Conservation (phyloP, 139 green algal genomes). For the Haematococcus sp. region DNA sequence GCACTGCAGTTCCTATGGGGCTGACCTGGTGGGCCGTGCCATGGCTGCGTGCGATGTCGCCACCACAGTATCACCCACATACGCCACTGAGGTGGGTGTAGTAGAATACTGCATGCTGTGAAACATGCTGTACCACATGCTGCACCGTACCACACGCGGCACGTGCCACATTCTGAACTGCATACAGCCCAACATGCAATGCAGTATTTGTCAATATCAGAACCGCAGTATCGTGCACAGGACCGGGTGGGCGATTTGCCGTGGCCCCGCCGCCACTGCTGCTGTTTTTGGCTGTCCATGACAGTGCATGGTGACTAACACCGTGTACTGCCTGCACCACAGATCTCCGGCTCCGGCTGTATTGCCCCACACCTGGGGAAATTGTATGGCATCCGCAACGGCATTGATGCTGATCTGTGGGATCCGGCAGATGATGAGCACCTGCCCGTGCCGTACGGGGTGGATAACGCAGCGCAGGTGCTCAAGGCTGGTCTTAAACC, state of each 20-base stretch:
- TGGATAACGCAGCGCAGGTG: not conserved
- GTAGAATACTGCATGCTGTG: not conserved
- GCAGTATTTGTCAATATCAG: no score
- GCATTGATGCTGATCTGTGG: conserved; percentile 98
- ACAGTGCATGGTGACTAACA: no score
- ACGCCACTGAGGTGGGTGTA: conserved; percentile 72
- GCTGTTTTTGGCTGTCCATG: no score
- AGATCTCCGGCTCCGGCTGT: no score
- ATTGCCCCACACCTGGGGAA: conserved; percentile 75
- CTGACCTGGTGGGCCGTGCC: conserved; percentile 76
- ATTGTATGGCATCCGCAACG: conserved; percentile 90
- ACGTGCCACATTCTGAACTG: no score
- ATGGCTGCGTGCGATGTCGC: conserved; percentile 66
- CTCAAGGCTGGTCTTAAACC: not conserved
- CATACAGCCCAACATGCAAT: no score
- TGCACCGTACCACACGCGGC: no score
- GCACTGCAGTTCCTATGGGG: conserved; percentile 63
- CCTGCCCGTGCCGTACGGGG: conserved; percentile 56
- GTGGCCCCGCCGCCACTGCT: no score
- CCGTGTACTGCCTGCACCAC: no score
- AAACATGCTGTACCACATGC: no score
- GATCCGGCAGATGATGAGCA: conserved; percentile 79
- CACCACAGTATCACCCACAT: conserved; percentile 95
- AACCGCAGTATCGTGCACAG: no score
- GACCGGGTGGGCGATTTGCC: no score